These are phyloP conservation scores for Juglanconis sp. DNA, from an alignment of 2,329 filamentous ascomycete species.

Conservation along the genomic window DNA sequence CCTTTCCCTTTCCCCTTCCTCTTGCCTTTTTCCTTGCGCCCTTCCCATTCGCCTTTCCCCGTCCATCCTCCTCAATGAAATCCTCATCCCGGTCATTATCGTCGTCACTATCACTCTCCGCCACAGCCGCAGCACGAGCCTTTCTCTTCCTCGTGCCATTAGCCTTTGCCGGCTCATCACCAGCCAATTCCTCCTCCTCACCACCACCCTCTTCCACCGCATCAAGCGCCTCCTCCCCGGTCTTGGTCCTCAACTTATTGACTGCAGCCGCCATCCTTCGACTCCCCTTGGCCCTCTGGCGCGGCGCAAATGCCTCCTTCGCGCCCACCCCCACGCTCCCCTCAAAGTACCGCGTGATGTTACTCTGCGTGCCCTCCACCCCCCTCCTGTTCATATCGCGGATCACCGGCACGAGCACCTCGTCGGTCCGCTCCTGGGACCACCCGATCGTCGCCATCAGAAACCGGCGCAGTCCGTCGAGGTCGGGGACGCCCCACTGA, in stretches of 20 bases:
- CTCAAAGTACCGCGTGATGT: slow-evolving; percentile 90
- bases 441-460: slow-evolving; percentile 92
- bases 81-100: slow-evolving; percentile 9
- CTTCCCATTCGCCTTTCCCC: slow-evolving; percentile 6
- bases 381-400: slow-evolving; percentile 89
- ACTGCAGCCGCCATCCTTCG: slow-evolving; percentile 77
- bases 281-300: slow-evolving; percentile 62
- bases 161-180: slow-evolving; percentile 8
- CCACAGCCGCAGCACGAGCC: slow-evolving; percentile 18
- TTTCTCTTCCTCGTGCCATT: slow-evolving; percentile 24
- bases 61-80: slow-evolving; percentile 1
- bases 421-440: slow-evolving; percentile 87
- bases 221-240: slow-evolving; percentile 28
- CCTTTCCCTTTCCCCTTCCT: slow-evolving; percentile 9
- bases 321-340: slow-evolving; percentile 52
- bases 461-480: slow-evolving; percentile 79
- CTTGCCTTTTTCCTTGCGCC: slow-evolving; percentile 3
- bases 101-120: slow-evolving; percentile 20
- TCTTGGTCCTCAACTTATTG: slow-evolving; percentile 59
- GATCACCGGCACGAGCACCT: slow-evolving; percentile 93
- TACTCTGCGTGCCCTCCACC: slow-evolving; percentile 87
- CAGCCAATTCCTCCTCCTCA: slow-evolving; percentile 13
- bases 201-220: slow-evolving; percentile 7
- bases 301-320: slow-evolving; percentile 66
- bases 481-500: slow-evolving; percentile 92